Base-by-base conservation (phyloP, 2,329 filamentous ascomycete genomes). In the Chrysoporthe deuterocubensis region DNA sequence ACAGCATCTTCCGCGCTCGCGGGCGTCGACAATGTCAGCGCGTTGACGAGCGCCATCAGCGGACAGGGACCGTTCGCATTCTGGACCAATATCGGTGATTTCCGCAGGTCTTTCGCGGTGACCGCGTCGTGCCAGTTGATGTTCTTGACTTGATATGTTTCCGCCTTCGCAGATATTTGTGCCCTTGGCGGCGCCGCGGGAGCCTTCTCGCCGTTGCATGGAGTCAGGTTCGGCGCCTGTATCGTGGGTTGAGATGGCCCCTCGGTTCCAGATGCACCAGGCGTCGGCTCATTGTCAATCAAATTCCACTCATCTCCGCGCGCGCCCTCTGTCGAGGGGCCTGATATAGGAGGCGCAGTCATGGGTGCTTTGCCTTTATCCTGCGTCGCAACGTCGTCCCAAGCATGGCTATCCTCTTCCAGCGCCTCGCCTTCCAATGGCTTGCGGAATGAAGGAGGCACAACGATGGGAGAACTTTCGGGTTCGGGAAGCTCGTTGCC, bases 11-110 rank as follows among this genome's bases (percentile, higher is more conserved):
- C 82, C 62, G 76, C 76, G 26, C 87, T 84, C 3, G 89, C 83
- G 0, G 91, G 90, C 0, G 94, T 95, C 2, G 93, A 94, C 65
- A 99, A 81, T 0, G 93, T 92, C 18, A 99, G 83, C 1, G 94
- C 94, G 76, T 99, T 99, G 68, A 98, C 94, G 5, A 99, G 83
- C 2, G 96, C 96, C 37, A 99, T 88, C 16, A 99, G 81, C 1
- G 96, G 96, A 78, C 96, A 99, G 0, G 96, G 96, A 0, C 96
- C 96, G 74, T 99, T 99, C 67, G 90, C 89, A 73, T 97, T 98
- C 75, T 99, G 95, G 3, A 96, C 89, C 52, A 98, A 82, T 66
- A 98, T 93, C 0, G 96, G 95, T 0, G 93, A 95, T n/a, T 86
- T 85, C 56, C 93, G 86, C 48, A 92, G 83, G 64, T 88, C 88